These are phyloP conservation scores for Tolypocladium cylindrosporum DNA, from an alignment of 2,329 filamentous ascomycete species.

Conservation along the genomic window DNA sequence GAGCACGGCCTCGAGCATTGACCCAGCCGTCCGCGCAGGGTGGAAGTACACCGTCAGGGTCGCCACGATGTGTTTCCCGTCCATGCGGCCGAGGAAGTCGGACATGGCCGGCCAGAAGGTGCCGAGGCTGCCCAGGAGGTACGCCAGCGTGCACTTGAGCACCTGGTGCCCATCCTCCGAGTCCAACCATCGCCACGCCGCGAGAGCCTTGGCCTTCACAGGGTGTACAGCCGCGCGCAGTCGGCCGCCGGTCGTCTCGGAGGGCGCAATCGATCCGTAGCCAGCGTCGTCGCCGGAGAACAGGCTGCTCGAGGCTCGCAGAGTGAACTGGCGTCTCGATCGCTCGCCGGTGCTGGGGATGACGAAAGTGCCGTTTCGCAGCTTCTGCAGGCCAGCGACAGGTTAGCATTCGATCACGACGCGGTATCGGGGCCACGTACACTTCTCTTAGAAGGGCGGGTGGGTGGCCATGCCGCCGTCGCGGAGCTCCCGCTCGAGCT, in stretches of 20 bases:
- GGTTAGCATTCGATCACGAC: background rate
- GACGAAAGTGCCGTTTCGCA: conserved; percentile 80
- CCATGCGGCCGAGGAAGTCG: conserved; percentile 65
- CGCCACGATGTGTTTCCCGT: conserved; percentile 89
- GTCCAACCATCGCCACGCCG: conserved; percentile 48
- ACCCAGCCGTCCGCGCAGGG: conserved; percentile 74
- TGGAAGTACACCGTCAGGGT: conserved; percentile 95
- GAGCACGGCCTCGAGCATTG: conserved; percentile 77
- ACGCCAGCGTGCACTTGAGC: conserved; percentile 85
- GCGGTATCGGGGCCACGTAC: conserved; percentile 20
- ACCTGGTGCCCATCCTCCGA: conserved; percentile 71
- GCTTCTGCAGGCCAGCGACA: conserved; percentile 38
- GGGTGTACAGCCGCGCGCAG: conserved; percentile 4
- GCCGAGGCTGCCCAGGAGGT: conserved; percentile 74
- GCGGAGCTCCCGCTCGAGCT: conserved; percentile 21
- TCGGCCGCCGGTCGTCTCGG: conserved; percentile 7
- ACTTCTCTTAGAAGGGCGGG: conserved; percentile 34
- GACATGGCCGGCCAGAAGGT: conserved; percentile 73
- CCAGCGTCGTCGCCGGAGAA: conserved; percentile 13
- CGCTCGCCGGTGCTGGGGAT: conserved; percentile 80
- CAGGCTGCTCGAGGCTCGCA: conserved; percentile 42
- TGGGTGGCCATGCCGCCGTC: conserved; percentile 28
- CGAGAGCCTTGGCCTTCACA: conserved; percentile 22
- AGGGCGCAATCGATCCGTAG: conserved; percentile 7
- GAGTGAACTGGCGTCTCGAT: conserved; percentile 67